Evolutionary conservation across 768 basidiomycete genomes (phyloP).

Genomic region (Tulasnella sp.): DNA sequence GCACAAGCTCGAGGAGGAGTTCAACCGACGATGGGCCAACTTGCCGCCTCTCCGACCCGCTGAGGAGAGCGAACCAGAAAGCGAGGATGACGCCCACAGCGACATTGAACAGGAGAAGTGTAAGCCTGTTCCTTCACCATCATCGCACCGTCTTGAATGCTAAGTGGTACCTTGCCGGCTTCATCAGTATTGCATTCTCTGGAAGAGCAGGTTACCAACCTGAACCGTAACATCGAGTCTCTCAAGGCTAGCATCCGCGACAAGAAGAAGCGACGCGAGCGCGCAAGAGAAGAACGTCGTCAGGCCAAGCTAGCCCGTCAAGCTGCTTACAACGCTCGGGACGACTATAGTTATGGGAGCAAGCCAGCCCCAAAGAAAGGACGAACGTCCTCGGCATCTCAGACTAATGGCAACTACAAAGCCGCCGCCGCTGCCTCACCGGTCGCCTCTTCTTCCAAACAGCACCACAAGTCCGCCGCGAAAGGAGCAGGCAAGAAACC

Average conservation of each 20-base stretch:
- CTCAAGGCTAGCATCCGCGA: constrained; percentile 12
- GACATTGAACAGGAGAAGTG: constrained; percentile 21
- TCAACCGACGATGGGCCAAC: constrained; percentile 87
- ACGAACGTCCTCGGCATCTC: background rate
- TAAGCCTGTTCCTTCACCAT: background rate
- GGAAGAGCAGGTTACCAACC: constrained; percentile 8
- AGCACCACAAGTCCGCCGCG: constrained; percentile 10
- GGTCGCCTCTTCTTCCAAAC: constrained; percentile 23
- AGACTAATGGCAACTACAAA: constrained; percentile 14
- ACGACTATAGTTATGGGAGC: background rate
- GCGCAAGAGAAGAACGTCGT: constrained; percentile 22
- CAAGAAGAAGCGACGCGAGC: constrained; percentile 28
- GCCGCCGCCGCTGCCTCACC: background rate
- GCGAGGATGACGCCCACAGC: constrained; percentile 32
- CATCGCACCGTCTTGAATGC: background rate
- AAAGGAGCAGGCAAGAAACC: constrained; percentile 31
- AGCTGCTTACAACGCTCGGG: background rate
- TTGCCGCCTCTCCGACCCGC: constrained; percentile 48
- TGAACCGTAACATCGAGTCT: constrained; percentile 20
- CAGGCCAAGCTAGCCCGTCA: constrained; percentile 11
- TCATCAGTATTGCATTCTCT: constrained; percentile 13
- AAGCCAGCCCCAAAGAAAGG: constrained; percentile 16
- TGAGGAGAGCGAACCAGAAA: constrained; percentile 19
- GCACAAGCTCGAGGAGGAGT: constrained; percentile 75
- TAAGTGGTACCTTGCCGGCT: background rate